Conservation (phyloP, 2,329 filamentous ascomycete species). For the Talaromyces sp. region DNA sequence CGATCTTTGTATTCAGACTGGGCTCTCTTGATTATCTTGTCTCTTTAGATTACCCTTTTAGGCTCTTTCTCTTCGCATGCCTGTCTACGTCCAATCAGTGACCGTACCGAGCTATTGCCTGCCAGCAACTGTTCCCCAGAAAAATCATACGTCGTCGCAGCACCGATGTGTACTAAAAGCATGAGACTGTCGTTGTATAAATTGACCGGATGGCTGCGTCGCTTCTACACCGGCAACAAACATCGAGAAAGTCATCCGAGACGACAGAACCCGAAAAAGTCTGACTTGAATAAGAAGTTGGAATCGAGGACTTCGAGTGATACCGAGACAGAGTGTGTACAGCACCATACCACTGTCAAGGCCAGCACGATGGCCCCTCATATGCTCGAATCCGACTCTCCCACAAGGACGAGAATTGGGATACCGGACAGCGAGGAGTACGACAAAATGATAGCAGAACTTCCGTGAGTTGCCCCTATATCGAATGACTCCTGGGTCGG, state of each 20-base stretch:
- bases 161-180: conserved; percentile 8
- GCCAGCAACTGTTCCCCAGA: neutral
- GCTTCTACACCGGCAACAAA: neutral
- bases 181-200: conserved; percentile 10
- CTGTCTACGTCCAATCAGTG: conserved; percentile 3
- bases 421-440: conserved; percentile 15
- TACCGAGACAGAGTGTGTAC: conserved; percentile 5
- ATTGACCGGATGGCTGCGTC: conserved; percentile 14
- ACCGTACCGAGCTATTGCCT: neutral
- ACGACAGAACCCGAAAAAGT: neutral
- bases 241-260: neutral
- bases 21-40: neutral
- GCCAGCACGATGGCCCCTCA: neutral
- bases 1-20: neutral
- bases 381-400: neutral
- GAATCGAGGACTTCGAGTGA: conserved; percentile 10
- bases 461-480: conserved; percentile 13
- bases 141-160: neutral
- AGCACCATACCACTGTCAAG: conserved; percentile 1
- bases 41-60: neutral
- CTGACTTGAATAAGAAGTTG: neutral
- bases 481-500: neutral
- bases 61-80: conserved; percentile 1
- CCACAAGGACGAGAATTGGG: conserved; percentile 3
- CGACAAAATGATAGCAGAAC: conserved; percentile 18